These are phyloP conservation scores for Saccharomycopsis babjevae DNA, from an alignment of 805 yeast genomes.

Conservation along the genomic window DNA sequence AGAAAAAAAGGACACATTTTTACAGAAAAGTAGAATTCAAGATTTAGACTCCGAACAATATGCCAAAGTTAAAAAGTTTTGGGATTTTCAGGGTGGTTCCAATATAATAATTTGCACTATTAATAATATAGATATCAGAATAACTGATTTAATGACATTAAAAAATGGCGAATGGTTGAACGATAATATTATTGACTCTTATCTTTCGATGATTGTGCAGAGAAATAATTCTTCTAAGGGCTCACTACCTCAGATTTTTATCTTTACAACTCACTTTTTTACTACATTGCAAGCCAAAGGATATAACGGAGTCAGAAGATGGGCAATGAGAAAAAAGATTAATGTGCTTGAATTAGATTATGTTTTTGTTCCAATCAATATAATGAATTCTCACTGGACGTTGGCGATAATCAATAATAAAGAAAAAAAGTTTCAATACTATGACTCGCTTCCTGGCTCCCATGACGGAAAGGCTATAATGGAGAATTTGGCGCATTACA, in stretches of 20 bases:
- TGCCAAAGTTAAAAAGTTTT: neutral
- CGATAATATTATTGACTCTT: conserved; percentile 83
- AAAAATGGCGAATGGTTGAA: conserved; percentile 74
- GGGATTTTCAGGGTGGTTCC: neutral
- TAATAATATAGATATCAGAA: conserved; percentile 45
- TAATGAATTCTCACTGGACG: conserved; percentile 85
- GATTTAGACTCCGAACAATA: neutral
- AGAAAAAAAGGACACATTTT: neutral
- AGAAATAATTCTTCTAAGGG: conserved; percentile 29
- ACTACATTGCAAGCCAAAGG: conserved; percentile 64
- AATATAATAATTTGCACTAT: neutral
- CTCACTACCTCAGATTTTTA: conserved; percentile 37
- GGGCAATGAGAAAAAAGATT: conserved; percentile 73
- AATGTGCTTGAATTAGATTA: conserved; percentile 53
- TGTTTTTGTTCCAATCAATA: conserved; percentile 78
- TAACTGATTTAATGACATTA: conserved; percentile 63
- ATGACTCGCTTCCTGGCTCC: conserved; percentile 55
- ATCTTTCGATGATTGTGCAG: conserved; percentile 44
- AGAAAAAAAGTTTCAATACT: conserved; percentile 49
- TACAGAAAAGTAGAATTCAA: neutral
- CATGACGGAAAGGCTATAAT: conserved; percentile 29
- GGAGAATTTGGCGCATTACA: conserved; percentile 44
- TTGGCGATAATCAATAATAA: conserved; percentile 65
- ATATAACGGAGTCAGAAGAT: conserved; percentile 66
- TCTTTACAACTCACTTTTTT: conserved; percentile 85